These are phyloP conservation scores for Rosa rugosa DNA, from an alignment of 306 rosid genomes.

Conservation along the genomic window DNA sequence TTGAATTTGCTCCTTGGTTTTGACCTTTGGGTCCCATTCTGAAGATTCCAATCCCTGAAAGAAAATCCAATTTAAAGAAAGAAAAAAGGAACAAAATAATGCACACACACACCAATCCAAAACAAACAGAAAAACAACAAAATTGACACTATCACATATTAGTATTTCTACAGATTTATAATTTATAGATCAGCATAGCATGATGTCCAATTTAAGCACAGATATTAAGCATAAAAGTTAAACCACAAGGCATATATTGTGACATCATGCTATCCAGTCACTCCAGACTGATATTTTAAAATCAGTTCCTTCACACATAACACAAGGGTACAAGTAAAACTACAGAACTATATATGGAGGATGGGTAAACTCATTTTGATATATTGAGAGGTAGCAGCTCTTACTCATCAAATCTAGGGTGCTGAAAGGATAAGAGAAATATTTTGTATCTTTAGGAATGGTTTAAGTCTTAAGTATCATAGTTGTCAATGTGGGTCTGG, in stretches of 20 bases:
- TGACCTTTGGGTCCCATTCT: constrained; percentile 48
- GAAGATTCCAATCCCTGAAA: constrained; percentile 52
- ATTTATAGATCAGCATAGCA: neutral
- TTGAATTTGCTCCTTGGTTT: constrained; percentile 38
- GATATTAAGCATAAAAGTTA: neutral
- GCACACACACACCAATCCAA: neutral
- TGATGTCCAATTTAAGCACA: neutral
- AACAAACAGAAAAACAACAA: neutral
- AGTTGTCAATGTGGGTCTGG: neutral
- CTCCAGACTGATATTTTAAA: neutral
- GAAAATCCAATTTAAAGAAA: constrained; percentile 8
- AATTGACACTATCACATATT: neutral
- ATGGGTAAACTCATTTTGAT: neutral
- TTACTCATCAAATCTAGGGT: neutral
- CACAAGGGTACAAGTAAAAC: neutral
- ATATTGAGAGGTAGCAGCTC: neutral
- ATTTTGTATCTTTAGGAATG: neutral
- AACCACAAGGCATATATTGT: neutral
- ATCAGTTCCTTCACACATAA: neutral
- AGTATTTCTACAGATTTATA: neutral
- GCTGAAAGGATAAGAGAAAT: constrained; percentile 1
- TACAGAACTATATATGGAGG: neutral
- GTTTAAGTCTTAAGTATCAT: neutral
- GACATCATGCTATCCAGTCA: neutral
- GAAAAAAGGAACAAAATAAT: neutral